phyloP scores from a whole-genome alignment of 164 flowering plant species.

The Umbilicus rupestris region DNA sequence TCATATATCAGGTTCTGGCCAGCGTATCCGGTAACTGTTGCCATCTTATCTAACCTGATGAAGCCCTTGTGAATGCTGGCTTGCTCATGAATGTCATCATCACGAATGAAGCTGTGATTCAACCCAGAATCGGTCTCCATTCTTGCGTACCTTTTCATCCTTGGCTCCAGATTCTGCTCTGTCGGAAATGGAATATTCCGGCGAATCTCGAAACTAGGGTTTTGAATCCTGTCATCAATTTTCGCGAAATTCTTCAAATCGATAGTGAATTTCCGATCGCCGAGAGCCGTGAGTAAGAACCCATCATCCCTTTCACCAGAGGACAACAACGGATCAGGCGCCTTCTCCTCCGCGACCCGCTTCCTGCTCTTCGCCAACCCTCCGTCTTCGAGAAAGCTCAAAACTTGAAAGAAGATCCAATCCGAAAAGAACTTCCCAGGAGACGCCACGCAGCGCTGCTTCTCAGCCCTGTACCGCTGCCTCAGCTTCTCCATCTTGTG shows the following conservation, averaged over 20 bases:
- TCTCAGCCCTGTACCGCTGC: conserved; percentile 66
- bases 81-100: not conserved
- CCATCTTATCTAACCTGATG: too few relatives aligned
- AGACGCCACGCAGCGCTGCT: conserved; percentile 31
- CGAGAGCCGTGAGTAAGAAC: not conserved
- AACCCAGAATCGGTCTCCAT: not conserved
- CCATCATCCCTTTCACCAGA: conserved; percentile 1
- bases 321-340: not conserved
- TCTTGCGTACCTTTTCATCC: not conserved
- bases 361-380: conserved; percentile 7
- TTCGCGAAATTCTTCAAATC: too few relatives aligned
- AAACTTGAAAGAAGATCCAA: conserved; percentile 44
- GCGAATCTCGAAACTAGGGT: too few relatives aligned
- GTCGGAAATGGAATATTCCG: too few relatives aligned
- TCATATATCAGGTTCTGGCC: not conserved
- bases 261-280: conserved; percentile 1
- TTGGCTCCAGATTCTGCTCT: not conserved
- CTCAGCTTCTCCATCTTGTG: conserved; percentile 93
- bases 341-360: conserved; percentile 3
- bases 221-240: not conserved
- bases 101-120: not conserved
- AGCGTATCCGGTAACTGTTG: too few relatives aligned
- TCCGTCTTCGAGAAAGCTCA: conserved; percentile 54
- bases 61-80: not conserved
- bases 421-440: conserved; percentile 31